Evolutionary conservation across 2,329 filamentous ascomycete genomes (phyloP).

Genomic region (Penicillium glabrum): DNA sequence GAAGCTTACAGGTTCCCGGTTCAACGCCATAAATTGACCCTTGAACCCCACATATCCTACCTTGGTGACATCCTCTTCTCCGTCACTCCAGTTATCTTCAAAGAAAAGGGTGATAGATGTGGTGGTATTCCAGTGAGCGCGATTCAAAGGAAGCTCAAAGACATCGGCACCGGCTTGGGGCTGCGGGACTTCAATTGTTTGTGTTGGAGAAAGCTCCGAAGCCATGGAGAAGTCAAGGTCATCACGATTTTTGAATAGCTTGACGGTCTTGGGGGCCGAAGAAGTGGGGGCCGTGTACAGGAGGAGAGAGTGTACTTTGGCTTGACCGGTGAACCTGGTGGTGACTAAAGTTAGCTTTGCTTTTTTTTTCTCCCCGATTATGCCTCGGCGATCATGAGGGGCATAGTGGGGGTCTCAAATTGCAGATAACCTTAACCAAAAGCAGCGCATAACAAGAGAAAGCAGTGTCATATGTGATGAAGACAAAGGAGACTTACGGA

Average conservation of each 20-base stretch:
- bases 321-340: slow-evolving; percentile 81
- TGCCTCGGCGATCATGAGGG: slow-evolving; percentile 22
- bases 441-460: not conserved
- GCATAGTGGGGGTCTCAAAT: slow-evolving; percentile 23
- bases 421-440: not conserved
- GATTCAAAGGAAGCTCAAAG: slow-evolving; percentile 82
- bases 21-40: slow-evolving; percentile 88
- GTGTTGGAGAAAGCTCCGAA: slow-evolving; percentile 67
- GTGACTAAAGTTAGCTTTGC: slow-evolving; percentile 2
- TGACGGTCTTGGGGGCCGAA: slow-evolving; percentile 76
- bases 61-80: slow-evolving; percentile 75
- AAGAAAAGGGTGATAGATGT: slow-evolving; percentile 82
- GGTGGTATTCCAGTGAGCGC: slow-evolving; percentile 87
- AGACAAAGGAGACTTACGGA: slow-evolving; percentile 60
- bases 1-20: slow-evolving; percentile 78
- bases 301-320: slow-evolving; percentile 87
- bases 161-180: slow-evolving; percentile 62
- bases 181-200: slow-evolving; percentile 74
- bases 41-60: slow-evolving; percentile 87
- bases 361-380: not conserved
- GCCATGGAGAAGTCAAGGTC: slow-evolving; percentile 82
- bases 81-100: slow-evolving; percentile 82
- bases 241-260: slow-evolving; percentile 82
- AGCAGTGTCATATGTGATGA: not conserved
- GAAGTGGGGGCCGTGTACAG: slow-evolving; percentile 72